Evolutionary conservation across 352 stramenopile genomes (phyloP), one percentile per base, ranked within the genome.

Genomic region (Phytophthora cryptogea): DNA sequence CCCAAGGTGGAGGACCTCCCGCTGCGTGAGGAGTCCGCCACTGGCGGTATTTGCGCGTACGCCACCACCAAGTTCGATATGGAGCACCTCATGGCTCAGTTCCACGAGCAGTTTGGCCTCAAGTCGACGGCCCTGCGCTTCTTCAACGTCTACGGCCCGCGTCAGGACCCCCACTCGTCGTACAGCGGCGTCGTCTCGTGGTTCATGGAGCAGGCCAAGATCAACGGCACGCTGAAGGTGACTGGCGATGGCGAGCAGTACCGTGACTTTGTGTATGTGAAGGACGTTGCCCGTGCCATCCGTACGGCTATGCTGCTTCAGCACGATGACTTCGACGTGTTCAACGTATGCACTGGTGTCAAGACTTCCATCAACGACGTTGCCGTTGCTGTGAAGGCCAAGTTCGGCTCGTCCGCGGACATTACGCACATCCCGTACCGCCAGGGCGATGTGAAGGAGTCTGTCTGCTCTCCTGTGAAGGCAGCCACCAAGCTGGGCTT

Each of bases 191-290:
- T 92, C 11, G 77, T 92, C 16, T 90, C 83, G 49, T 90, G 78
- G 80, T 88, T 92, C 58, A 92, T 92, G 83, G 83, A 92, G 61
- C 78, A 90, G 71, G 80, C 83, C 30, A 86, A 85, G 67, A 88
- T 81, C 66, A 89, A 92, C 63, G 80, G 79, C 39, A 88, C 78
- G 33, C 60, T 92, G 60, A 89, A 88, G 66, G 78, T 92, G 35
- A 86, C 76, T 2, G 83, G 83, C 43, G 73, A 86, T 8, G 83
- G 83, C 31, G 74, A 88, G n/a, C 83, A 92, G 54, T 89, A 88
- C 72, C 80, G 83, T 17, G 83, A 92, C 59, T 92, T 92, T 57
- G 81, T 92, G 48, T 92, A 76, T 55, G 83, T 92, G 33, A 90
- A 92, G 74, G 83, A 92, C 28, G 80, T 92, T 3, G 83, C 81